Conservation (phyloP, 495 filamentous ascomycete genomes). For the Lasiosphaeris hirsuta region DNA sequence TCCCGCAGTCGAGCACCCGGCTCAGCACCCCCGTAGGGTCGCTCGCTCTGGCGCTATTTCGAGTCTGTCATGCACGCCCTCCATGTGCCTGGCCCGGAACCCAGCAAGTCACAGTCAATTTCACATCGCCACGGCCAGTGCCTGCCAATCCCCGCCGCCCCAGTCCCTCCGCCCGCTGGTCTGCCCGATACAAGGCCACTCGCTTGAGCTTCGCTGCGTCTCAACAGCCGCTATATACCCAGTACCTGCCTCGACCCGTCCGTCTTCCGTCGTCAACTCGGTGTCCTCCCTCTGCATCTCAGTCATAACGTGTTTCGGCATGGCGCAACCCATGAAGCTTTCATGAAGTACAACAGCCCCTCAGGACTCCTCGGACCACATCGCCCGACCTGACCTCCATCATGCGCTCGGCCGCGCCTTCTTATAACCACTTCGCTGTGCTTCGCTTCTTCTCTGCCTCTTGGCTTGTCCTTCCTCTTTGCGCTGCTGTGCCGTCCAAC, state of each 20-base stretch:
- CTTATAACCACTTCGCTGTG: conserved; percentile 31
- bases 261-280: conserved; percentile 31
- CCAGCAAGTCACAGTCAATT: conserved; percentile 38
- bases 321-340: conserved; percentile 37
- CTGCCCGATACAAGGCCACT: conserved; percentile 21
- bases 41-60: conserved; percentile 29
- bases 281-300: conserved; percentile 36
- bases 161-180: conserved; percentile 24
- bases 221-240: conserved; percentile 57
- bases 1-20: conserved; percentile 9
- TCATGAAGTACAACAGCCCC: conserved; percentile 22
- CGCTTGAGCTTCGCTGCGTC: conserved; percentile 28
- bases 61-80: conserved; percentile 34
- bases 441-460: conserved; percentile 33
- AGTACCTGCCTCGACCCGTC: conserved; percentile 20
- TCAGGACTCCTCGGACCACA: conserved; percentile 14
- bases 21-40: neutral
- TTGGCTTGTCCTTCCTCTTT: conserved; percentile 25
- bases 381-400: conserved; percentile 18
- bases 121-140: conserved; percentile 21
- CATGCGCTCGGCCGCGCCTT: conserved; percentile 28
- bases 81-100: conserved; percentile 26
- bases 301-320: conserved; percentile 47
- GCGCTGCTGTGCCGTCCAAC: conserved; percentile 26
- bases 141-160: conserved; percentile 25